Percentiles rank a stretch among this genome's conserved stretches.
Evolutionary conservation across 352 stramenopile species (phyloP).

Genomic region (Phytophthora lateralis): DNA sequence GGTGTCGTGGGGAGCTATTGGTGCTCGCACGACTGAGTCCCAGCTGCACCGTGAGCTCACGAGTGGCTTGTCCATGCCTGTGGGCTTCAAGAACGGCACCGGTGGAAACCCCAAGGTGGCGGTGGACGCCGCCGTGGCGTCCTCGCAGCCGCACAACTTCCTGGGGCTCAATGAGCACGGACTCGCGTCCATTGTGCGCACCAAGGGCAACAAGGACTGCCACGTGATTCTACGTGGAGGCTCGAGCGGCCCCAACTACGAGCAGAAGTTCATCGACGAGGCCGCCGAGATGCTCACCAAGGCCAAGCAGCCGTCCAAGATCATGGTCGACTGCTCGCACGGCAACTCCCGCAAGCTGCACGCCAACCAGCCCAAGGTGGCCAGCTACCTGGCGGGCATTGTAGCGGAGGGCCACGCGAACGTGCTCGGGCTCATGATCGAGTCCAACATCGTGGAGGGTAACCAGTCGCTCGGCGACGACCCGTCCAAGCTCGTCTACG

Average conservation of each 20-base stretch:
- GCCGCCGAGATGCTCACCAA: constrained; percentile 67
- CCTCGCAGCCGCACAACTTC: constrained; percentile 83
- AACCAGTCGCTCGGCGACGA: constrained; percentile 81
- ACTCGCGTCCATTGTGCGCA: constrained; percentile 82
- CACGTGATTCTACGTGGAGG: constrained; percentile 86
- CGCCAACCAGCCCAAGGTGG: constrained; percentile 84
- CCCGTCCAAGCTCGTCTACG: constrained; percentile 75
- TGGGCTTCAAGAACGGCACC: constrained; percentile 89
- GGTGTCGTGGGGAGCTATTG: constrained; percentile 84
- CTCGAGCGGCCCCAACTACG: constrained; percentile 81
- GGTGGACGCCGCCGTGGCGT: constrained; percentile 71
- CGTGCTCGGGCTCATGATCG: constrained; percentile 88
- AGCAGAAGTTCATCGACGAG: constrained; percentile 73
- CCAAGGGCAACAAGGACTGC: constrained; percentile 85
- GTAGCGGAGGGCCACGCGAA: constrained; percentile 70
- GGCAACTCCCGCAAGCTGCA: constrained; percentile 88
- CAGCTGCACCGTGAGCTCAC: constrained; percentile 85
- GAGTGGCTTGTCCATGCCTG: constrained; percentile 80
- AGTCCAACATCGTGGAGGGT: constrained; percentile 89
- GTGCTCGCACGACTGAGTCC: constrained; percentile 82
- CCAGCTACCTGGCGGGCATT: constrained; percentile 65
- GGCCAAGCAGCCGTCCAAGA: constrained; percentile 67
- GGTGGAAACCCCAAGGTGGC: constrained; percentile 82
- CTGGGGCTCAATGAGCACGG: constrained; percentile 83
- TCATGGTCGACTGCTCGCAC: constrained; percentile 91